Conservation (phyloP, 2,329 filamentous ascomycete species). For the Penicillium janthinellum region DNA sequence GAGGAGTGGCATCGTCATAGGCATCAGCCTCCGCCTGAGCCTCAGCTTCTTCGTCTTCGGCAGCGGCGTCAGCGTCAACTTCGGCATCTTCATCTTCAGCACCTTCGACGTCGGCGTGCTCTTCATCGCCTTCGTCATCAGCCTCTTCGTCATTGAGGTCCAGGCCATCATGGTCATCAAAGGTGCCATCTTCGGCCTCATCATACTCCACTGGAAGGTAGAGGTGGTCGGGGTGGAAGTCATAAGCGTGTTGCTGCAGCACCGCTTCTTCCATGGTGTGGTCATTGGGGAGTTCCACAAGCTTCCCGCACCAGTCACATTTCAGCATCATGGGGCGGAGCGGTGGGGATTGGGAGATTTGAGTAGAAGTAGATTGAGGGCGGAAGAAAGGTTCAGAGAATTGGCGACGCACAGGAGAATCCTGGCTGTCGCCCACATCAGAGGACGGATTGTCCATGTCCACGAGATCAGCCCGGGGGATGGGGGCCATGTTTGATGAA, state of each 20-base stretch:
- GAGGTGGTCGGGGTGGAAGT: conserved; percentile 40
- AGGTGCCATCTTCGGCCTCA: conserved; percentile 25
- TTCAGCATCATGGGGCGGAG: conserved; percentile 31
- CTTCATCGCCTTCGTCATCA: background rate
- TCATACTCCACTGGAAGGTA: conserved; percentile 31
- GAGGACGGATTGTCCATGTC: conserved; percentile 42
- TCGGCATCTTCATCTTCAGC: conserved; percentile 19
- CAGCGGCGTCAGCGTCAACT: conserved; percentile 17
- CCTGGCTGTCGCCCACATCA: conserved; percentile 39
- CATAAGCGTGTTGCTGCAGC: conserved; percentile 38
- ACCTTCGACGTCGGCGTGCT: conserved; percentile 20
- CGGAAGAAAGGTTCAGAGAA: conserved; percentile 42
- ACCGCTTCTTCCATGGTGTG: conserved; percentile 29
- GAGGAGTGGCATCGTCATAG: conserved; percentile 11
- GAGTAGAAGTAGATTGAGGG: conserved; percentile 37
- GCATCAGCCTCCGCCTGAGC: conserved; percentile 19
- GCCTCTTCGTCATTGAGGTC: conserved; percentile 11
- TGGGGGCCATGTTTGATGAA: conserved; percentile 33
- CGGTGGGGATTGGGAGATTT: conserved; percentile 38
- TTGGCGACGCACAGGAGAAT: conserved; percentile 41
- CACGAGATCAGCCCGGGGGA: conserved; percentile 35
- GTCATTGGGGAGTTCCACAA: conserved; percentile 32
- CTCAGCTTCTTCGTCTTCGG: conserved; percentile 19
- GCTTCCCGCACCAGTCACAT: conserved; percentile 42
- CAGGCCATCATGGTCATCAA: conserved; percentile 14